Conservation (phyloP, 768 basidiomycete genomes). For the Kondoa malvinella region DNA sequence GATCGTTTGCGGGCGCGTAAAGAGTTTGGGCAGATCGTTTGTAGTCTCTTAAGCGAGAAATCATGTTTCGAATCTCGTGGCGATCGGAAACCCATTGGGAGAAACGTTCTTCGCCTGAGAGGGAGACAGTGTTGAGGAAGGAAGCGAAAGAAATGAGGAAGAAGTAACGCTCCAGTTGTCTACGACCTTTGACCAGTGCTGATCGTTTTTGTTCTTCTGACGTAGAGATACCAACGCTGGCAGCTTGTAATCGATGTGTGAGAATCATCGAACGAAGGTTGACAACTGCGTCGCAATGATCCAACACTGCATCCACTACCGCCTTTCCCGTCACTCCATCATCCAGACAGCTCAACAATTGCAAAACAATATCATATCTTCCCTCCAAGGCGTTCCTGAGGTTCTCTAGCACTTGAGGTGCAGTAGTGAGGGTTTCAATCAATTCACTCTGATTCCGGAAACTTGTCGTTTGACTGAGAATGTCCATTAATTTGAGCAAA, state of each 20-base stretch:
- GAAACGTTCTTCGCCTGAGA: neutral
- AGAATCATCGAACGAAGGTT: slow-evolving; percentile 84
- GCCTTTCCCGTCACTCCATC: slow-evolving; percentile 68
- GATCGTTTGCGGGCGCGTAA: slow-evolving; percentile 68
- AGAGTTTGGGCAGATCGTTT: slow-evolving; percentile 69
- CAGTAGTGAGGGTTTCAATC: slow-evolving; percentile 63
- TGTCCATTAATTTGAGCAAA: slow-evolving; percentile 31
- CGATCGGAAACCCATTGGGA: slow-evolving; percentile 36
- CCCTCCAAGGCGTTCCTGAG: slow-evolving; percentile 80
- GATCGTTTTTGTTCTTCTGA: slow-evolving; percentile 33
- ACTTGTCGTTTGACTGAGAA: slow-evolving; percentile 35
- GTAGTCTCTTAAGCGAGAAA: slow-evolving; percentile 29
- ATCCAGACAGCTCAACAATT: slow-evolving; percentile 81
- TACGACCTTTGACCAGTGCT: slow-evolving; percentile 16
- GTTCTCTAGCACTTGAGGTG: slow-evolving; percentile 64
- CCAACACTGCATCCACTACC: slow-evolving; percentile 77
- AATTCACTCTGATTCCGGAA: slow-evolving; percentile 50
- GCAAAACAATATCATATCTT: slow-evolving; percentile 72
- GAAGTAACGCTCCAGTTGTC: slow-evolving; percentile 68
- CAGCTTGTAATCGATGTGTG: slow-evolving; percentile 64
- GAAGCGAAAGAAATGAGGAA: slow-evolving; percentile 87
- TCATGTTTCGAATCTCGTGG: slow-evolving; percentile 64
- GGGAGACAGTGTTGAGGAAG: slow-evolving; percentile 49
- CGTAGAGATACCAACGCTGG: slow-evolving; percentile 36
- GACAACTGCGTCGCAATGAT: slow-evolving; percentile 71